Conservation (phyloP, 495 filamentous ascomycete species). For the Neurospora sp. region DNA sequence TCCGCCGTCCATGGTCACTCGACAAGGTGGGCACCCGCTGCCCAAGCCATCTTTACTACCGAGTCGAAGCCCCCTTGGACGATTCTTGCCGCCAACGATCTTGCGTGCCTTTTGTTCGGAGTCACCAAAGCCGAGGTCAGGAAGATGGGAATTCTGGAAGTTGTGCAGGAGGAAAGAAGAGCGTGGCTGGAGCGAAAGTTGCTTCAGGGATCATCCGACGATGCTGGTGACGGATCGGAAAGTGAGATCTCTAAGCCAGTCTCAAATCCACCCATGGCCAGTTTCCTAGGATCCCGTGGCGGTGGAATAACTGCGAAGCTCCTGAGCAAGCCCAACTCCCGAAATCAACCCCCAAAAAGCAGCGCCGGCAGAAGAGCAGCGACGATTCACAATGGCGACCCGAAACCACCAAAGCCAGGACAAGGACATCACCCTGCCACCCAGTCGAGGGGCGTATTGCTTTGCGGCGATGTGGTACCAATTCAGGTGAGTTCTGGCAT, state of each 20-base stretch:
- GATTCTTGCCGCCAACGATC: constrained; percentile 91
- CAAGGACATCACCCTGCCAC: constrained; percentile 45
- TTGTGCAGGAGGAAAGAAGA: constrained; percentile 77
- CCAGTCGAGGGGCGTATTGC: constrained; percentile 80
- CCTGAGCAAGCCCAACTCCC: constrained; percentile 77
- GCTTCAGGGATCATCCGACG: constrained; percentile 36
- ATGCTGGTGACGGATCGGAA: constrained; percentile 32
- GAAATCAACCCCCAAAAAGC: constrained; percentile 38
- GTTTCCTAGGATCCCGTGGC: constrained; percentile 46
- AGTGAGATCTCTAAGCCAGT: constrained; percentile 31
- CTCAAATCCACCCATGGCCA: constrained; percentile 37
- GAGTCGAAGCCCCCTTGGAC: constrained; percentile 84
- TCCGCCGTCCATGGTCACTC: constrained; percentile 66
- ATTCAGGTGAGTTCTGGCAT: constrained; percentile 37
- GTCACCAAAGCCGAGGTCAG: constrained; percentile 89
- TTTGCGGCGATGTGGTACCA: constrained; percentile 95
- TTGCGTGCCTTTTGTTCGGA: constrained; percentile 92
- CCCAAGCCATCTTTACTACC: constrained; percentile 94
- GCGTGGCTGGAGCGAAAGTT: constrained; percentile 88
- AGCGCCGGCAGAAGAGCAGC: constrained; percentile 43
- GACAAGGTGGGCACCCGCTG: constrained; percentile 79
- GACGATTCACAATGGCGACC: constrained; percentile 66
- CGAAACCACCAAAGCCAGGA: constrained; percentile 46
- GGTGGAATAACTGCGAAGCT: constrained; percentile 78
- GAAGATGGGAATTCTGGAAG: constrained; percentile 89